phyloP scores from a whole-genome alignment of 2,329 filamentous ascomycete genomes.

The Verticillium dahliae region DNA sequence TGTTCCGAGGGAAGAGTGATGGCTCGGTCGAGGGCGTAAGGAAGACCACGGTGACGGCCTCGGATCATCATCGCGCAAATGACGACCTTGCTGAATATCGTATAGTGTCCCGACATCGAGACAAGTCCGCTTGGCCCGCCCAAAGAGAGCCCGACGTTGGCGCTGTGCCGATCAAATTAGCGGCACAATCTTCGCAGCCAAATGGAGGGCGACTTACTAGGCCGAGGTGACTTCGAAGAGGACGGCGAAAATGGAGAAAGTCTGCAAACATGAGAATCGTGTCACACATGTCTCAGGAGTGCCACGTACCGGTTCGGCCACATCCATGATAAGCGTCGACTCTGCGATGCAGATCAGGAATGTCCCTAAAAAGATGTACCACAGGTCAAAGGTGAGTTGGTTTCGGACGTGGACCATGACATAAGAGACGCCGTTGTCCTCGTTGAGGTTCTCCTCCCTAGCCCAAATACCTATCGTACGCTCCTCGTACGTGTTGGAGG shows the following conservation, averaged over 20 bases:
- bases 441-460: constrained; percentile 20
- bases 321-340: constrained; percentile 1
- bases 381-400: constrained; percentile 32
- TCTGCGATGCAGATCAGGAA: constrained; percentile 25
- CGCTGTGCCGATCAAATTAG: constrained; percentile 12
- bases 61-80: constrained; percentile 31
- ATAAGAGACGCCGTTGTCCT: constrained; percentile 20
- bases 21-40: constrained; percentile 25
- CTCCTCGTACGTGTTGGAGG: constrained; percentile 57
- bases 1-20: constrained; percentile 17
- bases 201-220: constrained; percentile 17
- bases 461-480: constrained; percentile 51
- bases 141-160: constrained; percentile 27
- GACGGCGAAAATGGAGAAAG: constrained; percentile 22
- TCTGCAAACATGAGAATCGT: constrained; percentile 9
- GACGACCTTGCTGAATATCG: constrained; percentile 25
- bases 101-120: constrained; percentile 23
- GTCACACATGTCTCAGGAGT: neutral
- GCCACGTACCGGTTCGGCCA: constrained; percentile 1
- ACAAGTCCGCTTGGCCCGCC: constrained; percentile 21
- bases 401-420: constrained; percentile 26
- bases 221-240: constrained; percentile 27
- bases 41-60: constrained; percentile 26
- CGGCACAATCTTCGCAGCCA: neutral
- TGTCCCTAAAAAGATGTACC: constrained; percentile 32